Evolutionary conservation across 805 yeast genomes (phyloP), one percentile per base, ranked within the genome.

Genomic region (Myxozyma udenii): DNA sequence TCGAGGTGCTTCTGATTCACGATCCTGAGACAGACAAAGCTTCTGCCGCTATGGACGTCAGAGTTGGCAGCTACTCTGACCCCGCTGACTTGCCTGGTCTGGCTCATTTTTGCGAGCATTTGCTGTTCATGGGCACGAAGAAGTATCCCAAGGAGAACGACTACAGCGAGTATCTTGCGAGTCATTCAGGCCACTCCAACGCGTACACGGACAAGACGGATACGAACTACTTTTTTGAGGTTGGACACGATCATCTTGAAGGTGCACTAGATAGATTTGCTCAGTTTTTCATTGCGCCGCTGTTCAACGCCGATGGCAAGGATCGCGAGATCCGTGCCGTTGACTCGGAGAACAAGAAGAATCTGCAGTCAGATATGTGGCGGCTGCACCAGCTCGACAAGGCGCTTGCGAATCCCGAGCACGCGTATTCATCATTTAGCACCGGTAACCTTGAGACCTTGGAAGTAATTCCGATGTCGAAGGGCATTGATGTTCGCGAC

Each of bases 271-370:
- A 91, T 67, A 75, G 98, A 62, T 91, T 91, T 68, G 79, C 96
- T 3, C 98, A 91, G 67, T 91, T 91, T 66, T 91, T 91, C 73
- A 84, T 90, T 32, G 68, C 79, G 25, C 98, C 98, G 1, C 72
- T 91, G 61, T 91, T 91, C 61, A 70, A 73, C 46, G 70, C 75
- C 48, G 74, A 80, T 57, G 84, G 96, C 65, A 87, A 88, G 65
- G 96, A 89, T 64, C 77, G 97, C 50, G 98, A 91, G 69, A 85
- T 91, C 62, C 80, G 82, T 57, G 98, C 98, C 1, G 98, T 91
- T 7, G 96, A 91, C 68, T 85, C 95, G 35, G 98, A 91, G 71
- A 88, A 91, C 72, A 91, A 89, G 67, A 91, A 93, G 71, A 91
- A 91, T 66, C 73, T 93, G 46, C 98, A 91, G 68, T 85, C 78